Percentiles rank a stretch among this genome's conserved stretches.
Evolutionary conservation across 371 early-diverging fungal genomes (phyloP).

Genomic region (Circinella minor): DNA sequence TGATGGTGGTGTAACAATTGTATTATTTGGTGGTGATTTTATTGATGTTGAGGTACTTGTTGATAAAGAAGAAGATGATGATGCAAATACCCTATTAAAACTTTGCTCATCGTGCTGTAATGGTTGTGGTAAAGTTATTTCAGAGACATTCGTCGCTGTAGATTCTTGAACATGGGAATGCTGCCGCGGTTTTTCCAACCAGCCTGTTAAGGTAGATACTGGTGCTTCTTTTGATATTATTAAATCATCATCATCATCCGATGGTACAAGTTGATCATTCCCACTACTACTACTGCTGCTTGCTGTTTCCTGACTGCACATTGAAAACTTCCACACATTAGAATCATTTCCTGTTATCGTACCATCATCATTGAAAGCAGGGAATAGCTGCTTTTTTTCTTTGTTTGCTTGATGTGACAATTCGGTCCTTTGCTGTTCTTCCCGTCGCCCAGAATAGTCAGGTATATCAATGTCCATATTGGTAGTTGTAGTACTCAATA

Average conservation of each 20-base stretch:
- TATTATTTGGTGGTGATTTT: neutral
- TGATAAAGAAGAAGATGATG: neutral
- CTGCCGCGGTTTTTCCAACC: neutral
- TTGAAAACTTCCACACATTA: conserved; percentile 18
- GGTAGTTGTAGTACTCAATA: no score
- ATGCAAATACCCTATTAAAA: no score
- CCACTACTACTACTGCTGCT: neutral
- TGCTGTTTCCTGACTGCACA: conserved; percentile 12
- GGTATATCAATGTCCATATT: no score
- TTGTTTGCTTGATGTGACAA: no score
- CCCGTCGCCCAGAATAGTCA: no score
- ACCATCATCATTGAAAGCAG: neutral
- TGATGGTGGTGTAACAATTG: no score
- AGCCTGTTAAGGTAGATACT: conserved; percentile 1
- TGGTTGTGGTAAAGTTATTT: neutral
- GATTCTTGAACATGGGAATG: neutral
- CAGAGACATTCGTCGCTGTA: neutral
- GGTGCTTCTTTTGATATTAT: neutral
- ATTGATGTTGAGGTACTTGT: neutral
- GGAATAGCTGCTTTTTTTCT: neutral
- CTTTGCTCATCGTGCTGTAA: no score
- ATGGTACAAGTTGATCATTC: conserved; percentile 7
- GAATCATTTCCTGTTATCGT: neutral
- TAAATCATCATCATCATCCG: neutral
- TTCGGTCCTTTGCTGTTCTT: no score